These are phyloP conservation scores for Wickerhamomyces sp. DNA, from an alignment of 1,139 yeast genomes.

Conservation along the genomic window DNA sequence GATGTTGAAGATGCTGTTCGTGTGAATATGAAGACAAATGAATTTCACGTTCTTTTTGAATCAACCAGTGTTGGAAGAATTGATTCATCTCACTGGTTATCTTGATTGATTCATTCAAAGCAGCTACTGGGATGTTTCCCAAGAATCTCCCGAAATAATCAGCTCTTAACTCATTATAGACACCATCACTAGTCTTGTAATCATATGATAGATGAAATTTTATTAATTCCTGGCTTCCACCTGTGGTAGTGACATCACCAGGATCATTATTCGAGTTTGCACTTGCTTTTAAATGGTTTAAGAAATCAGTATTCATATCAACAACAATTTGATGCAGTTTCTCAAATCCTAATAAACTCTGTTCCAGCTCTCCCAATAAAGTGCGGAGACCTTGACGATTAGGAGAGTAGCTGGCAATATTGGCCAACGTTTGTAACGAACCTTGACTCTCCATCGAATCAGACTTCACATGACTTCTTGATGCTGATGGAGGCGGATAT, in stretches of 20 bases:
- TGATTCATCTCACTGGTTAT: constrained; percentile 4
- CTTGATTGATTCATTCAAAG: constrained; percentile 5
- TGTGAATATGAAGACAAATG: background rate
- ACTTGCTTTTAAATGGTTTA: constrained; percentile 6
- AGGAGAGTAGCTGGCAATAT: constrained; percentile 15
- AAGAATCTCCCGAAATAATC: constrained; percentile 7
- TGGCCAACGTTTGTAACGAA: constrained; percentile 21
- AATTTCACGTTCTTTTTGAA: constrained; percentile 3
- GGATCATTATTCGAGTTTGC: background rate
- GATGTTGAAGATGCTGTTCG: background rate
- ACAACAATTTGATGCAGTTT: constrained; percentile 7
- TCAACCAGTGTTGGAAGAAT: constrained; percentile 8
- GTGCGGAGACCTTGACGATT: background rate
- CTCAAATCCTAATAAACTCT: constrained; percentile 6
- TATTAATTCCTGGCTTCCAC: background rate
- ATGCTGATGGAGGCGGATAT: constrained; percentile 13
- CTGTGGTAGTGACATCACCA: background rate
- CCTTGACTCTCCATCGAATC: constrained; percentile 22
- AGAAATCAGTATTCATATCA: constrained; percentile 16
- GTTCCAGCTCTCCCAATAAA: constrained; percentile 11
- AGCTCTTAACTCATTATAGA: background rate
- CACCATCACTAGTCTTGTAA: background rate
- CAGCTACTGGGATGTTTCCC: constrained; percentile 7
- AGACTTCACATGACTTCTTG: constrained; percentile 9
- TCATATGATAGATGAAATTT: background rate